phyloP scores from a whole-genome alignment of 1,139 yeast species.

The Zygoascus hellenicus region DNA sequence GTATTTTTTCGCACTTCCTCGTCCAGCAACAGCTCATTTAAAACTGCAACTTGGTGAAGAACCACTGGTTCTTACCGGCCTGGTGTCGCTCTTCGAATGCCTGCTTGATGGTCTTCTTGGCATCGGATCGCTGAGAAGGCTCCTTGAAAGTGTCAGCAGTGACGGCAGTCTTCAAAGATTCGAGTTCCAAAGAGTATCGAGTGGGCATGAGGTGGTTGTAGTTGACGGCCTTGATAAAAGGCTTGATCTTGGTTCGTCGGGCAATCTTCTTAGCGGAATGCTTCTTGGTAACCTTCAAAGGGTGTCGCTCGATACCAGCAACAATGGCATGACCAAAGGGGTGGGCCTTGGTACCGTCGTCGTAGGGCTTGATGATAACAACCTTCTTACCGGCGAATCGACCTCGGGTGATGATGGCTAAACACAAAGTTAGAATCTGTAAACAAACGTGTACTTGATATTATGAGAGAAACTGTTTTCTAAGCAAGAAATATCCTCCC shows the following conservation, averaged over 20 bases:
- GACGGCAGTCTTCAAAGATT: slow-evolving; percentile 86
- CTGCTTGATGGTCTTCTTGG: slow-evolving; percentile 98
- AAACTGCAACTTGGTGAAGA: slow-evolving; percentile 98
- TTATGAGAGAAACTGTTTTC: neutral
- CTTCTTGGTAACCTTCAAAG: slow-evolving; percentile 93
- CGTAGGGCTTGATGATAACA: slow-evolving; percentile 97
- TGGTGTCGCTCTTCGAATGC: slow-evolving; percentile 99
- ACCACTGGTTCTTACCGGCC: slow-evolving; percentile 99
- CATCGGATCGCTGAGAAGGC: slow-evolving; percentile 98
- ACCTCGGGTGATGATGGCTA: slow-evolving; percentile 99
- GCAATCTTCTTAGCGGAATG: slow-evolving; percentile 96
- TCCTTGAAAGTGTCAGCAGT: slow-evolving; percentile 92
- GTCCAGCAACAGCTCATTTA: slow-evolving; percentile 38
- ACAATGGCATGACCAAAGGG: slow-evolving; percentile 99
- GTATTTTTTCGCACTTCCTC: slow-evolving; percentile 3
- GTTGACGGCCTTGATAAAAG: slow-evolving; percentile 98
- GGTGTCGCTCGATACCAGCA: slow-evolving; percentile 99
- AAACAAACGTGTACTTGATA: neutral
- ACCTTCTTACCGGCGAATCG: slow-evolving; percentile 99
- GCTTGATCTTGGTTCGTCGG: slow-evolving; percentile 98
- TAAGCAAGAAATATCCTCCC: no score
- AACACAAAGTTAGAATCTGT: slow-evolving; percentile 6
- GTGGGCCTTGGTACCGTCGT: slow-evolving; percentile 98
- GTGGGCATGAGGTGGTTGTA: slow-evolving; percentile 99
- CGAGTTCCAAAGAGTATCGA: slow-evolving; percentile 97